Conservation (phyloP, 2,329 filamentous ascomycete species). For the Stachybotrys chlorohalonatus region DNA sequence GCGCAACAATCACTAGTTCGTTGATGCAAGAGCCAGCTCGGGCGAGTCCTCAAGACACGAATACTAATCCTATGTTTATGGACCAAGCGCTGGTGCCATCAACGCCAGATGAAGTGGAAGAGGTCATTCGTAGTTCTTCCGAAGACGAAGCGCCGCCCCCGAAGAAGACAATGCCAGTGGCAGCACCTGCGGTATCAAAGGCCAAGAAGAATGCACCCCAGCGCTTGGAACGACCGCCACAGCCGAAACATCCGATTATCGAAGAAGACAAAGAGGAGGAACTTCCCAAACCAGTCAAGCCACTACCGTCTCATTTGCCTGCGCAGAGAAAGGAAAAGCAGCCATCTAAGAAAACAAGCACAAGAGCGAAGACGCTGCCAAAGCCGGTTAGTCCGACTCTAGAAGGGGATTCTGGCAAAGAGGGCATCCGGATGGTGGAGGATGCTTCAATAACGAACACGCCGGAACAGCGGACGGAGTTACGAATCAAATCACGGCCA, state of each 20-base stretch:
- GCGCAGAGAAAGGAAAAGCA: not conserved
- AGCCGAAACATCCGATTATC: not conserved
- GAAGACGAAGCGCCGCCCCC: not conserved
- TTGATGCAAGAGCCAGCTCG: not conserved
- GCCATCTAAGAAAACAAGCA: not conserved
- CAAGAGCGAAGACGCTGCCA: not conserved
- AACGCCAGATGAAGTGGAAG: not conserved
- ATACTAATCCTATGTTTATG: no score
- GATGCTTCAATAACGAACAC: not conserved
- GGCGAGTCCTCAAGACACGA: no score
- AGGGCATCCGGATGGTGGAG: not conserved
- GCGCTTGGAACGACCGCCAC: not conserved
- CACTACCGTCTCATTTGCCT: not conserved
- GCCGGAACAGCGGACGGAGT: slow-evolving; percentile 25
- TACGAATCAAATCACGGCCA: slow-evolving; percentile 36
- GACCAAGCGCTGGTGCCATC: not conserved
- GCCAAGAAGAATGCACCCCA: not conserved
- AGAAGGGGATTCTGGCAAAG: not conserved
- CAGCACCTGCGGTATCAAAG: not conserved
- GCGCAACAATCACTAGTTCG: not conserved
- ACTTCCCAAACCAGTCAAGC: not conserved
- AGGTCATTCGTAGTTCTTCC: not conserved
- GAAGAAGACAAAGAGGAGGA: not conserved
- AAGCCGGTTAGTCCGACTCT: not conserved
- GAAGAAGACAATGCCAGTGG: not conserved